phyloP scores from a whole-genome alignment of 352 stramenopile species.

The Phytophthora multivora region DNA sequence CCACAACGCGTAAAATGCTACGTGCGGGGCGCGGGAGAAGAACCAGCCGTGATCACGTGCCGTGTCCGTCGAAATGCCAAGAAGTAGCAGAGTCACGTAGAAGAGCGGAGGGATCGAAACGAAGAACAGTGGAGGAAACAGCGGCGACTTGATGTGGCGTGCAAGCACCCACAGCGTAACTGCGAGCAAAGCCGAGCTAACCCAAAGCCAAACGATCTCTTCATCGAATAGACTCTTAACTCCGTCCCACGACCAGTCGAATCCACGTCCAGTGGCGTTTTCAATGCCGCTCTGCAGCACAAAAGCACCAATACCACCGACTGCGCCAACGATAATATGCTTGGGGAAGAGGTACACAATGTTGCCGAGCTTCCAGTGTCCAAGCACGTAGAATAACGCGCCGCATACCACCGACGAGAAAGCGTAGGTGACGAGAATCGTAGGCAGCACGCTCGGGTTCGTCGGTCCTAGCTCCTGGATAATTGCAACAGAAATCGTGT shows the following conservation, averaged over 20 bases:
- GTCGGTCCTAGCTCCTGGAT: constrained; percentile 84
- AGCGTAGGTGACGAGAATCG: constrained; percentile 92
- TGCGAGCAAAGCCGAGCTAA: constrained; percentile 61
- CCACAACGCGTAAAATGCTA: constrained; percentile 79
- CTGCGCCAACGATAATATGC: constrained; percentile 95
- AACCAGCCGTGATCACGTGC: constrained; percentile 77
- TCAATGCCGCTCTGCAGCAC: constrained; percentile 86
- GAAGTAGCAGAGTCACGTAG: constrained; percentile 60
- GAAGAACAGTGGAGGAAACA: constrained; percentile 83
- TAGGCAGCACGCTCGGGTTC: constrained; percentile 82
- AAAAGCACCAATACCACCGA: constrained; percentile 92
- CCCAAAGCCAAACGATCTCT: constrained; percentile 73
- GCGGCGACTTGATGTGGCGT: constrained; percentile 55
- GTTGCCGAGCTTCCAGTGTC: constrained; percentile 89
- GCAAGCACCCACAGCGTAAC: constrained; percentile 57
- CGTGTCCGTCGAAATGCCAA: constrained; percentile 58
- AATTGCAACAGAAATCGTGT: constrained; percentile 86
- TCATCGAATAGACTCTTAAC: constrained; percentile 55
- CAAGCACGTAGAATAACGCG: constrained; percentile 88
- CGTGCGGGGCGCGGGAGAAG: constrained; percentile 67
- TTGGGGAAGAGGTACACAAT: constrained; percentile 95
- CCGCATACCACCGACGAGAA: constrained; percentile 90
- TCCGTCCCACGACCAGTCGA: constrained; percentile 59
- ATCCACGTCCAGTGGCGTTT: constrained; percentile 76
- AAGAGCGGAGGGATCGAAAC: constrained; percentile 82